phyloP scores from a whole-genome alignment of 225 moss, liverwort and hornwort genomes.

The Climacium dendroides region DNA sequence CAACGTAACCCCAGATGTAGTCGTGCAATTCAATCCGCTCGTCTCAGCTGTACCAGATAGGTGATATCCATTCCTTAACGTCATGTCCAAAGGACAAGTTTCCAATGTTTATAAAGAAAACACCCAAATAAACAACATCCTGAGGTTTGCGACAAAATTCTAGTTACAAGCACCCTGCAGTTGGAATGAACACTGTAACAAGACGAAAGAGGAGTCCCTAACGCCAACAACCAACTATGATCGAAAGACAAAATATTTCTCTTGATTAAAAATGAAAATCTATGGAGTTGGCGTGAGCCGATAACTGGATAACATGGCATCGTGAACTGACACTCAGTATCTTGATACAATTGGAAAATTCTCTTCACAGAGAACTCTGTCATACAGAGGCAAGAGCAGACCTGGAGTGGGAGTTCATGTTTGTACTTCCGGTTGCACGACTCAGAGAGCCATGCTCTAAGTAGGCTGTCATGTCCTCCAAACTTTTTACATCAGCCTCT shows the following conservation, averaged over 20 bases:
- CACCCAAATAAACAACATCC: not conserved
- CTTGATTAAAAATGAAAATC: not conserved
- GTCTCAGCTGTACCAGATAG: not conserved
- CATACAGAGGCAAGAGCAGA: not conserved
- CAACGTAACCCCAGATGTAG: not conserved
- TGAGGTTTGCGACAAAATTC: not conserved
- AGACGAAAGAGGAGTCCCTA: not conserved
- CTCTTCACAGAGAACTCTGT: not conserved
- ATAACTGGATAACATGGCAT: not conserved
- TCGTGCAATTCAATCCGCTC: not conserved
- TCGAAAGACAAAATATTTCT: not conserved
- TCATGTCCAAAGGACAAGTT: not conserved
- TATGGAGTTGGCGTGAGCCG: not conserved
- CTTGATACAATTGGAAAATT: not conserved
- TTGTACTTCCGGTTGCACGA: conserved; percentile 95
- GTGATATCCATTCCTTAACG: not conserved
- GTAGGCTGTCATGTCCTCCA: conserved; percentile 78
- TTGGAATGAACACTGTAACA: not conserved
- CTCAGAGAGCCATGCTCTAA: conserved; percentile 92
- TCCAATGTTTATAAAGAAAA: not conserved
- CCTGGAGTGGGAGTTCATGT: conserved; percentile 98
- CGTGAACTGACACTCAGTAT: not conserved
- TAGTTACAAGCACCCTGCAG: not conserved
- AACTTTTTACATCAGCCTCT: conserved; percentile 78
- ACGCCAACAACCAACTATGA: not conserved